phyloP scores from a whole-genome alignment of 2,329 filamentous ascomycete species.

The Apiospora phragmitis region DNA sequence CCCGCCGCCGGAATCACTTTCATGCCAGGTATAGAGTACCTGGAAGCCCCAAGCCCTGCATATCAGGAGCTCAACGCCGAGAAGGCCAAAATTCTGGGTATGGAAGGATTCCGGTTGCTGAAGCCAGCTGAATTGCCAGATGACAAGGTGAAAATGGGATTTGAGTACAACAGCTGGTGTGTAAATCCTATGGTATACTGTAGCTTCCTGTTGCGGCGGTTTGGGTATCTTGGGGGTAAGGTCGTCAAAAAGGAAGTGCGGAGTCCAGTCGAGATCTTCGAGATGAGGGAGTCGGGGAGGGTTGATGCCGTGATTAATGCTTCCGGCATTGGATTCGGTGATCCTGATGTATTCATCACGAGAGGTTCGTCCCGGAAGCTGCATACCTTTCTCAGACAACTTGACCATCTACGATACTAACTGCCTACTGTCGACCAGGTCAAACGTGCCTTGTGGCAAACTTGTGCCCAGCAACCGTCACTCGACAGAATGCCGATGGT shows the following conservation, averaged over 20 bases:
- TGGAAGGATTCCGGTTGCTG: slow-evolving; percentile 41
- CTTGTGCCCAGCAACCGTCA: slow-evolving; percentile 42
- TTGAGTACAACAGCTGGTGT: slow-evolving; percentile 55
- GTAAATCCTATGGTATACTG: slow-evolving; percentile 57
- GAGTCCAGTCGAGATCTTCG: slow-evolving; percentile 39
- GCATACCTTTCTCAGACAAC: neutral
- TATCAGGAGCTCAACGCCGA: slow-evolving; percentile 39
- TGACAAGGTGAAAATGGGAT: slow-evolving; percentile 44
- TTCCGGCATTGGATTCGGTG: slow-evolving; percentile 46
- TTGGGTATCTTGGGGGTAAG: slow-evolving; percentile 38
- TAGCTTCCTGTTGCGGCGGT: slow-evolving; percentile 44
- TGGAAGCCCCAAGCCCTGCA: slow-evolving; percentile 44
- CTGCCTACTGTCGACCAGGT: slow-evolving; percentile 28
- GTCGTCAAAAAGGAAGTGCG: slow-evolving; percentile 37
- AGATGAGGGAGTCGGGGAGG: slow-evolving; percentile 26
- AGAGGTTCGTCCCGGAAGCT: slow-evolving; percentile 32
- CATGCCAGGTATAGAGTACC: slow-evolving; percentile 50
- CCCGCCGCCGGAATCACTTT: slow-evolving; percentile 49
- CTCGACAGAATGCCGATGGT: slow-evolving; percentile 62
- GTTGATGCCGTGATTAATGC: slow-evolving; percentile 44
- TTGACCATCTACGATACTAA: neutral
- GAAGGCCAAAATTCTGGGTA: slow-evolving; percentile 31
- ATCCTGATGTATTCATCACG: slow-evolving; percentile 43
- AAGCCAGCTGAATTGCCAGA: slow-evolving; percentile 38
- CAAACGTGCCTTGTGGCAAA: slow-evolving; percentile 48